Percentiles rank a stretch among this genome's conserved stretches.
Evolutionary conservation across 441 rosid species (phyloP).

Genomic region (Gossypium aridum): DNA sequence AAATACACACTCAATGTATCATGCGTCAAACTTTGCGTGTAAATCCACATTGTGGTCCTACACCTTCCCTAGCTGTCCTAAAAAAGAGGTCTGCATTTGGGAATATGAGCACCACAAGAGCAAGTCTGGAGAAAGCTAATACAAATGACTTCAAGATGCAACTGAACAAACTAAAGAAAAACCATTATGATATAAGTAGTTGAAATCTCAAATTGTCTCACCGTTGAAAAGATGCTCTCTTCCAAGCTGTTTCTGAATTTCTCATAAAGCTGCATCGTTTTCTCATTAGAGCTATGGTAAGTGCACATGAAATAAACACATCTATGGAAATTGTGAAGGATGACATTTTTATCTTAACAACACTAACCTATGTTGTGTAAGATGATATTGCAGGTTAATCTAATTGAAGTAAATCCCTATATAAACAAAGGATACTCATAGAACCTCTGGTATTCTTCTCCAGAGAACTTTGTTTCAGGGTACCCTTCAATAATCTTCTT

Average conservation of each 20-base stretch:
- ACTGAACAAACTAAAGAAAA: constrained; percentile 5
- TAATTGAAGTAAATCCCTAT: not conserved
- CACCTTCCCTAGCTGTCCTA: not conserved
- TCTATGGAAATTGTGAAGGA: constrained; percentile 21
- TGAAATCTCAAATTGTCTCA: constrained; percentile 9
- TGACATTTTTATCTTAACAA: not conserved
- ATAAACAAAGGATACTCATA: constrained; percentile 26
- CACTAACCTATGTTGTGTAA: not conserved
- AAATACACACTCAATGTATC: not conserved
- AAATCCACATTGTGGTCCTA: not conserved
- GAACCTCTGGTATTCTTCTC: constrained; percentile 21
- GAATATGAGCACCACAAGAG: not conserved
- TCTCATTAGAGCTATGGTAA: constrained; percentile 1
- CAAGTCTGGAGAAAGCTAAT: not conserved
- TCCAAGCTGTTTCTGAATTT: constrained; percentile 21
- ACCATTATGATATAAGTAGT: not conserved
- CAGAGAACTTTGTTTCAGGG: constrained; percentile 25
- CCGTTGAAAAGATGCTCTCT: constrained; percentile 23
- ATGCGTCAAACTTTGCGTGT: not conserved
- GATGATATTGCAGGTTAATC: not conserved
- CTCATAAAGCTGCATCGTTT: constrained; percentile 16
- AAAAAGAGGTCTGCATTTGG: not conserved
- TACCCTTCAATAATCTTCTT: constrained; percentile 28
- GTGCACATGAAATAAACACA: constrained; percentile 23
- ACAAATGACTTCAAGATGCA: not conserved